These are phyloP conservation scores for Tolypocladium tundrense DNA, from an alignment of 2,329 filamentous ascomycete genomes.

Conservation along the genomic window DNA sequence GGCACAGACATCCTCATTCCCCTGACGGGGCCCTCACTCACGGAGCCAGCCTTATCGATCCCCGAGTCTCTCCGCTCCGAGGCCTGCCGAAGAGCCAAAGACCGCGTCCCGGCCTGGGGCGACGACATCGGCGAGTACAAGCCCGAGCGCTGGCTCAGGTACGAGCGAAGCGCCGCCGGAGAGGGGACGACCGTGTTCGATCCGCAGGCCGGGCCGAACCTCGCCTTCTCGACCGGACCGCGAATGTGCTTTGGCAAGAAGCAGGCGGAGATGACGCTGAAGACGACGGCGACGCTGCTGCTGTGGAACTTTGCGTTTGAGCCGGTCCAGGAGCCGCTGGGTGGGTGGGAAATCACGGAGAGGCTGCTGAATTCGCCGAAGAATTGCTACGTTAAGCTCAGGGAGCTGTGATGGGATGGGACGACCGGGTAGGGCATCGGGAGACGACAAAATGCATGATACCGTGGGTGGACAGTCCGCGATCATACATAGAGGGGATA, in stretches of 20 bases:
- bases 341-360: conserved; percentile 10
- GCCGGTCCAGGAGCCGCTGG: conserved; percentile 7
- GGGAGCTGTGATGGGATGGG: not conserved
- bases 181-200: conserved; percentile 15
- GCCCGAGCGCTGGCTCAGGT: conserved; percentile 27
- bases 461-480: not conserved
- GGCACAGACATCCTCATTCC: conserved; percentile 20
- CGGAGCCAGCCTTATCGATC: conserved; percentile 14
- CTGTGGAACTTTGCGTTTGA: conserved; percentile 27
- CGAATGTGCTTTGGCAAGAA: conserved; percentile 27
- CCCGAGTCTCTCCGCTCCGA: conserved; percentile 16
- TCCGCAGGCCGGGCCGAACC: conserved; percentile 20
- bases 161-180: conserved; percentile 3
- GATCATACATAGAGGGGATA: not conserved
- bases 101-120: conserved; percentile 18
- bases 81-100: conserved; percentile 12
- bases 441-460: not conserved
- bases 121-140: conserved; percentile 18
- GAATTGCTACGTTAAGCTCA: conserved; percentile 15
- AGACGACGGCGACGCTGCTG: conserved; percentile 23
- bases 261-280: conserved; percentile 24
- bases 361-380: conserved; percentile 15
- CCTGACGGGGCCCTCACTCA: conserved; percentile 17
- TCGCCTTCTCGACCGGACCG: conserved; percentile 25
- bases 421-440: not conserved